phyloP scores from a whole-genome alignment of 2,329 filamentous ascomycete genomes.

The Paracoccidioides lutzii region DNA sequence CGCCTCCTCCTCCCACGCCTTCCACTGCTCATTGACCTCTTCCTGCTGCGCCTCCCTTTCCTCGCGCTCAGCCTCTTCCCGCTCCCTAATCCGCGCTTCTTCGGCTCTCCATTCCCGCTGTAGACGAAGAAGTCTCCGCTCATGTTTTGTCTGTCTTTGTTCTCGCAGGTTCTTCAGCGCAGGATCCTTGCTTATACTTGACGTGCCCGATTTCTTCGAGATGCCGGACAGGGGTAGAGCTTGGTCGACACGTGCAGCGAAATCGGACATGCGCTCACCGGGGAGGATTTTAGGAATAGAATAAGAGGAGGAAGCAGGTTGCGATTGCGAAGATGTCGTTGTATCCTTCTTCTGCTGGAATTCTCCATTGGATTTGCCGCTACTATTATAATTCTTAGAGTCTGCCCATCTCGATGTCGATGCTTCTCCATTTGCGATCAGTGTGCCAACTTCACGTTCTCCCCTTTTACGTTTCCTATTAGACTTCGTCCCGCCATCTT shows the following conservation, averaged over 20 bases:
- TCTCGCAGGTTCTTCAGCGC: conserved; percentile 29
- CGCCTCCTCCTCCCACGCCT: conserved; percentile 46
- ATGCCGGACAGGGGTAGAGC: conserved; percentile 65
- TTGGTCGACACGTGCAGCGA: conserved; percentile 69
- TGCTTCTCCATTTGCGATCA: conserved; percentile 10
- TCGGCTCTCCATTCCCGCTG: conserved; percentile 46
- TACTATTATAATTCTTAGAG: too few relatives aligned
- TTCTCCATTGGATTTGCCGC: not conserved
- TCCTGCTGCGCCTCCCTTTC: conserved; percentile 49
- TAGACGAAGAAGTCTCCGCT: conserved; percentile 58
- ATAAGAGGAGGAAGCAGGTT: not conserved
- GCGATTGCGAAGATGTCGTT: not conserved
- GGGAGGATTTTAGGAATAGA: conserved; percentile 59
- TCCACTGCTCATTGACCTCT: conserved; percentile 52
- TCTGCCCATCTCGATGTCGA: conserved; percentile 2
- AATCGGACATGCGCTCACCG: conserved; percentile 72
- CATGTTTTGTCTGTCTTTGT: conserved; percentile 63
- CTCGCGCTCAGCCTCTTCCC: conserved; percentile 65
- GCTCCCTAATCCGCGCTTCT: conserved; percentile 47
- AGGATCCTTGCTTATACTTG: conserved; percentile 9
- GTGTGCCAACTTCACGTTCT: conserved; percentile 10
- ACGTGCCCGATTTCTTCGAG: conserved; percentile 42
- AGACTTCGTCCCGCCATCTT: conserved; percentile 46
- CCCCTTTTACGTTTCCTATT: conserved; percentile 36
- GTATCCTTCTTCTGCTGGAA: not conserved